Conservation (phyloP, 352 stramenopile species). For the Phytopythium chamaehyphon region DNA sequence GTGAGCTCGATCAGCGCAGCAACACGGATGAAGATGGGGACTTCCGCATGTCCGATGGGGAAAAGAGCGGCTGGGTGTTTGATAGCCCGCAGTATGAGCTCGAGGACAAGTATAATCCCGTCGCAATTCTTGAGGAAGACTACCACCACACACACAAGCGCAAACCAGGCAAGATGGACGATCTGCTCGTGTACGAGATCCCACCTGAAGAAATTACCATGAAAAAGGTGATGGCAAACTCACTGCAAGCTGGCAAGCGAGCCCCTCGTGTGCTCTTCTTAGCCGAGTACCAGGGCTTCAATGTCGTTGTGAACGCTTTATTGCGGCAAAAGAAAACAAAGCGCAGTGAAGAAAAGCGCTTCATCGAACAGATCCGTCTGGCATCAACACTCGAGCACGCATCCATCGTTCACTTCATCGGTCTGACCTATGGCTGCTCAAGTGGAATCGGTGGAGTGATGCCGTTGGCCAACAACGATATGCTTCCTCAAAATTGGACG, state of each 20-base stretch:
- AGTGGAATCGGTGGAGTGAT: conserved; percentile 27
- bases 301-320: conserved; percentile 63
- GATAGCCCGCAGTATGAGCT: conserved; percentile 27
- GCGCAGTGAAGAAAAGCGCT: conserved; percentile 37
- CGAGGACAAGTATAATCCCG: conserved; percentile 37
- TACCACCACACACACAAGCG: conserved; percentile 27
- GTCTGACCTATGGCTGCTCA: conserved; percentile 54
- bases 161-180: conserved; percentile 46
- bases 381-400: conserved; percentile 55
- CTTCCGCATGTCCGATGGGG: conserved; percentile 35
- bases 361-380: conserved; percentile 66
- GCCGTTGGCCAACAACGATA: conserved; percentile 17
- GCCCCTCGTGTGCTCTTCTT: conserved; percentile 35
- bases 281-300: conserved; percentile 67
- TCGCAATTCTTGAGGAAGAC: conserved; percentile 66
- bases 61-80: conserved; percentile 46
- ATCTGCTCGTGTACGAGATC: conserved; percentile 76
- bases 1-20: conserved; percentile 16
- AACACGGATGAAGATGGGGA: conserved; percentile 23
- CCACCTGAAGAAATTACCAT: conserved; percentile 62
- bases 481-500: conserved; percentile 44
- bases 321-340: conserved; percentile 40
- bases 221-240: conserved; percentile 21
- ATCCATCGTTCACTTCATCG: conserved; percentile 78
- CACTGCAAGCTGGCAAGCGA: conserved; percentile 14